These are phyloP conservation scores for Wickerhamiella vanderwaltii DNA, from an alignment of 805 yeast genomes.

Conservation along the genomic window DNA sequence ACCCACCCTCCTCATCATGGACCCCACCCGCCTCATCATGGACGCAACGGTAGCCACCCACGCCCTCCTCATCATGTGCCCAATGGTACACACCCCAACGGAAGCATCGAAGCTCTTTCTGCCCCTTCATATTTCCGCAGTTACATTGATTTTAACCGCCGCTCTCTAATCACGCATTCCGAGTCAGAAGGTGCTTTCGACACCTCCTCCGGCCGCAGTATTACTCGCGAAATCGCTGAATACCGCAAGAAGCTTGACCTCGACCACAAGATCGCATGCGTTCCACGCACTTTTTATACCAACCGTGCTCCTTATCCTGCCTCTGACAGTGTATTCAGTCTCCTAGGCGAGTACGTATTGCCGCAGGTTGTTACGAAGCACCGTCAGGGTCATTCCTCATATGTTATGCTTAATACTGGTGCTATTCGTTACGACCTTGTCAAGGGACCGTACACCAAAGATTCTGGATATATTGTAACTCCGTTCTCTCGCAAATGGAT, in stretches of 20 bases:
- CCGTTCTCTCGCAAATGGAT: constrained; percentile 79
- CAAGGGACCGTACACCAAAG: constrained; percentile 70
- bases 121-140: constrained; percentile 38
- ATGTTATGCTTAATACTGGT: constrained; percentile 69
- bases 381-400: constrained; percentile 28
- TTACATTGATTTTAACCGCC: constrained; percentile 69
- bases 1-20: background rate
- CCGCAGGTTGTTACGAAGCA: constrained; percentile 29
- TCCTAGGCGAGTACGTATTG: constrained; percentile 47
- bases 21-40: background rate
- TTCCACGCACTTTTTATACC: constrained; percentile 53
- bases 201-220: constrained; percentile 41
- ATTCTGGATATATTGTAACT: constrained; percentile 66
- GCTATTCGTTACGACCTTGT: constrained; percentile 76
- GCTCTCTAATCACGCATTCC: constrained; percentile 54
- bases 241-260: constrained; percentile 41
- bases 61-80: constrained; percentile 1
- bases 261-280: constrained; percentile 46
- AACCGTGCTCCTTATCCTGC: constrained; percentile 54
- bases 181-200: constrained; percentile 30
- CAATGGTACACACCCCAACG: constrained; percentile 6
- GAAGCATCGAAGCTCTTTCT: background rate
- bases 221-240: constrained; percentile 34
- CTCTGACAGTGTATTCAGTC: constrained; percentile 41
- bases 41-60: constrained; percentile 4